Evolutionary conservation across 305 asterid genomes (phyloP).

Genomic region (Fraxinus paxiana): DNA sequence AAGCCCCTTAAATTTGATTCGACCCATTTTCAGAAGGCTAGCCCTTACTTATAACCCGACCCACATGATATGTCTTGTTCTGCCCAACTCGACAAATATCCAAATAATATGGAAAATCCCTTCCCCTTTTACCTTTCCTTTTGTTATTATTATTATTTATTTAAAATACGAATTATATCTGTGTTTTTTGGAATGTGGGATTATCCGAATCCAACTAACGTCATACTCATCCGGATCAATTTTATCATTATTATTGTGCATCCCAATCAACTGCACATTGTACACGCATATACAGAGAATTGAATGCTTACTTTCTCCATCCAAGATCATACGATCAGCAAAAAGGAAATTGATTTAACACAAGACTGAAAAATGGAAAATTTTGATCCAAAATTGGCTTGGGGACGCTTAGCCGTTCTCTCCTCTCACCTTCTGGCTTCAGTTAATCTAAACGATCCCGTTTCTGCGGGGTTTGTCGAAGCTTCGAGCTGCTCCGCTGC

Average conservation of each 20-base stretch:
- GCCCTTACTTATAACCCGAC: neutral
- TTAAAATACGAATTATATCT: neutral
- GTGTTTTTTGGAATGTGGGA: neutral
- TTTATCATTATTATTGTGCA: neutral
- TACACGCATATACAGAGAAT: neutral
- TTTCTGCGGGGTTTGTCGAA: slow-evolving; percentile 33
- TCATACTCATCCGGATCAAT: neutral
- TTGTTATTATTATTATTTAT: neutral
- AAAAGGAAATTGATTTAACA: neutral
- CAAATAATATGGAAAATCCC: neutral
- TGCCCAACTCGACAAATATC: neutral
- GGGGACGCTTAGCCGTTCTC: slow-evolving; percentile 72
- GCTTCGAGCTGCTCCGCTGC: slow-evolving; percentile 53
- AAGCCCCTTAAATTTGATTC: neutral
- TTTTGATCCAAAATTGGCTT: slow-evolving; percentile 58
- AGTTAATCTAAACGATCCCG: slow-evolving; percentile 28
- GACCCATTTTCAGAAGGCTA: neutral
- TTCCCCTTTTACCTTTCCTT: neutral
- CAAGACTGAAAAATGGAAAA: slow-evolving; percentile 36
- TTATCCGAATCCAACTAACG: neutral
- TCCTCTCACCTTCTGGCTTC: slow-evolving; percentile 69
- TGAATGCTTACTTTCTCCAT: neutral
- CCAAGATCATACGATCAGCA: neutral
- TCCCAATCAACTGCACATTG: neutral
- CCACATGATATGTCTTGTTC: neutral